Base-by-base conservation (phyloP, 2,329 filamentous ascomycete species). In the Beauveria asiatica region DNA sequence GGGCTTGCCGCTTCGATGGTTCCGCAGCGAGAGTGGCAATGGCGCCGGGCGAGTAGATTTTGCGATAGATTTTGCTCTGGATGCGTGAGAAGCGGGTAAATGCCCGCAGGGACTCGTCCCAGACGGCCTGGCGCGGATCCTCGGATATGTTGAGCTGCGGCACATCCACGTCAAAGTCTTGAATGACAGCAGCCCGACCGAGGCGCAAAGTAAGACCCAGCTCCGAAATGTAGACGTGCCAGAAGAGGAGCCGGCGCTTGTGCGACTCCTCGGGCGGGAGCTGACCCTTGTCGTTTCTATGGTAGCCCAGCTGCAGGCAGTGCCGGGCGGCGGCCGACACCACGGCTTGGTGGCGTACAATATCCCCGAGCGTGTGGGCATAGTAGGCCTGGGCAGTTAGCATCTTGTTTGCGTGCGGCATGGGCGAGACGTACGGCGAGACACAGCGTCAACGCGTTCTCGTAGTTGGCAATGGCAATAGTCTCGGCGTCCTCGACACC, bases 161-260 rank as follows among this genome's bases (percentile, higher is more conserved):
- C 10, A 30, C 56, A 19, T 66, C 64, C 9, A 66, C 59, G 9
- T 66, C 65, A 17, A 59, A 63, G 2, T 63, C 59, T 19, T 64
- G 63, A 2, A 66, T 63, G 3, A 66, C 58, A 3, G 62, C 33
- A 7, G 63, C 64, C 19, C 64, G 64, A 0, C 65, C 65, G 21
- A 65, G 61, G 4, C 61, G 54, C 8, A 66, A 62, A 4, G 63
- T 62, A 1, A 66, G 49, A 4, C 64, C 56, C 6, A 60, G 54
- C 10, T 65, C 64, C 3, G 64, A 62, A 10, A 64, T 61, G 49
- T 64, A 66, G 19, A 65, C 55, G 44, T 65, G 64, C 65, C 65
- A 66, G 39, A 66, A 66, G 4, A 66, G 45, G 1, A 60, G 57
- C 5, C 64, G 57, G 30, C 57, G 61, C 19, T 57, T 55, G 17